Conservation (phyloP, 139 green algal genomes). For the Coelastrella sp. region DNA sequence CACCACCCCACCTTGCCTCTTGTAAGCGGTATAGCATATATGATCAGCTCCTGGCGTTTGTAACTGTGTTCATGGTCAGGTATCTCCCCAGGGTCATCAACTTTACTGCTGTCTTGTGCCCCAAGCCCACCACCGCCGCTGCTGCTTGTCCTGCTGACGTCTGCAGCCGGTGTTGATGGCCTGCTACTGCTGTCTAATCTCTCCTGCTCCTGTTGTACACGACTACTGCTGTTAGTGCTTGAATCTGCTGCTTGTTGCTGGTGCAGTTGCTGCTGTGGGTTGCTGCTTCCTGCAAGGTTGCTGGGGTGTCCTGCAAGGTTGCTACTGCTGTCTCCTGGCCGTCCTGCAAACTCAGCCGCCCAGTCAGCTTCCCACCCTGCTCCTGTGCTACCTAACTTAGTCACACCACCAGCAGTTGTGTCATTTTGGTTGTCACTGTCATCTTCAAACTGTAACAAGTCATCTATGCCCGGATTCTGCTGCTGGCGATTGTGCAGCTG, state of each 20-base stretch:
- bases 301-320: not conserved
- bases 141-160: slow-evolving; percentile 9
- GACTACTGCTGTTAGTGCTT: slow-evolving; percentile 10
- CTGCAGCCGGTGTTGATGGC: slow-evolving; percentile 31
- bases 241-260: not conserved
- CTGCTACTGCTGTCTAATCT: not conserved
- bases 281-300: not conserved
- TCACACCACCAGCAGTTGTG: not conserved
- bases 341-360: too few species aligned
- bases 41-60: slow-evolving; percentile 39
- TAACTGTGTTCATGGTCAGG: slow-evolving; percentile 10
- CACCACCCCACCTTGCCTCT: slow-evolving; percentile 17
- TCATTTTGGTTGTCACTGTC: not conserved
- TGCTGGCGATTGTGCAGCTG: slow-evolving; percentile 3
- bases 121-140: slow-evolving; percentile 21
- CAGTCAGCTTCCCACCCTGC: not conserved
- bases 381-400: not conserved
- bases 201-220: slow-evolving; percentile 27
- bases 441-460: not conserved
- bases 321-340: not conserved
- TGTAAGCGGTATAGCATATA: slow-evolving; percentile 40
- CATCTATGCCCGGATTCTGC: not conserved
- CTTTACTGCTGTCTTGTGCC: not conserved
- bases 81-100: not conserved
- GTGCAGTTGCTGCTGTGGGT: not conserved